Evolutionary conservation across 495 filamentous ascomycete species (phyloP).

Genomic region (Talaromyces wortmannii): DNA sequence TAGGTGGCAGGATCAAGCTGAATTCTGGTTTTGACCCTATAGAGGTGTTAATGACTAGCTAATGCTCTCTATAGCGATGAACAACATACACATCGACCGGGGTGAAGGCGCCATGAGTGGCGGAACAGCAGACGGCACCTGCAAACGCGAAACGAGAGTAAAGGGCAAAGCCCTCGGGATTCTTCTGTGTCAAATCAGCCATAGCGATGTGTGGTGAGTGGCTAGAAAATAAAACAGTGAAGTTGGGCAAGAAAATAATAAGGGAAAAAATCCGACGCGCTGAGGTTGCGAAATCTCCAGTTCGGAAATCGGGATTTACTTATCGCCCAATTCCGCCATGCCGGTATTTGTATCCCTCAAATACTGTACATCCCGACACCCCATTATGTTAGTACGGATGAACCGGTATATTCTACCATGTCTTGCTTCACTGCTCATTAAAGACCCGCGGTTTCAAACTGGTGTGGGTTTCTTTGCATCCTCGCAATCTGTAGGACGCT

Average conservation of each 20-base stretch:
- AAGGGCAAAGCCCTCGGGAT: slow-evolving; percentile 39
- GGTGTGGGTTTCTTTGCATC: too few relatives aligned
- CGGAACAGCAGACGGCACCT: slow-evolving; percentile 74
- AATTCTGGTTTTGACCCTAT: slow-evolving; percentile 88
- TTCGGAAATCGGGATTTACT: too few relatives aligned
- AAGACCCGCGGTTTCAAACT: too few relatives aligned
- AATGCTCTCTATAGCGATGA: not conserved
- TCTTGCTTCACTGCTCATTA: too few relatives aligned
- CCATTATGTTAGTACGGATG: too few relatives aligned
- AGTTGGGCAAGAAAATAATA: not conserved
- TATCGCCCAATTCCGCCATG: too few relatives aligned
- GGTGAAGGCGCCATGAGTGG: slow-evolving; percentile 74
- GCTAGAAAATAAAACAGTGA: not conserved
- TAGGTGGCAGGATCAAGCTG: slow-evolving; percentile 86
- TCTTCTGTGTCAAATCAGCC: slow-evolving; percentile 11
- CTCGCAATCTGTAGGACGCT: too few relatives aligned
- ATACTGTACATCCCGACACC: too few relatives aligned
- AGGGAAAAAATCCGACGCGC: too few relatives aligned
- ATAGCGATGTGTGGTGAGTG: not conserved
- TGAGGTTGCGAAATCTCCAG: too few relatives aligned
- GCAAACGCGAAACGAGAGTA: slow-evolving; percentile 75
- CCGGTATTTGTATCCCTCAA: too few relatives aligned
- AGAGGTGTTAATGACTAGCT: not conserved
- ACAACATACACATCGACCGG: slow-evolving; percentile 77
- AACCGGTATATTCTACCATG: too few relatives aligned